Conservation (phyloP, 1,139 yeast species). For the Candida sojae region DNA sequence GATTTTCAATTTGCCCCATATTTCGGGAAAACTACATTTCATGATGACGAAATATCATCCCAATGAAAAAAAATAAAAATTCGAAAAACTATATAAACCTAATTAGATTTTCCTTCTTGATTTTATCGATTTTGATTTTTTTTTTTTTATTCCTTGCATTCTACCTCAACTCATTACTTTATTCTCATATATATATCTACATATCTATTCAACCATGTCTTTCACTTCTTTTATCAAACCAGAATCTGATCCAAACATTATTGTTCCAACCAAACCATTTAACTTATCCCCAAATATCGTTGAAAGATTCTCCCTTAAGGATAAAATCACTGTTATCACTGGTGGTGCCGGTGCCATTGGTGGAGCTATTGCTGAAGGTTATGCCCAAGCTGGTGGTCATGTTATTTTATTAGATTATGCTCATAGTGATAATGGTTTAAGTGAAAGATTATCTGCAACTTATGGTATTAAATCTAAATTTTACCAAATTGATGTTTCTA, state of each 20-base stretch:
- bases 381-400: conserved; percentile 86
- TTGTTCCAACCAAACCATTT: conserved; percentile 27
- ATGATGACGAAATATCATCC: neutral
- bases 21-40: conserved; percentile 2
- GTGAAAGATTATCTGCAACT: conserved; percentile 49
- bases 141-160: neutral
- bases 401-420: conserved; percentile 72
- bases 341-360: conserved; percentile 88
- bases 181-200: too few species aligned
- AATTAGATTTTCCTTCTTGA: neutral
- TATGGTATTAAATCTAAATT: conserved; percentile 66
- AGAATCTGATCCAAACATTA: conserved; percentile 20
- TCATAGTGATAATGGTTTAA: conserved; percentile 38
- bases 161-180: too few species aligned
- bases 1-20: neutral
- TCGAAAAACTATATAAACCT: neutral
- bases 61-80: neutral
- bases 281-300: conserved; percentile 29
- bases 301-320: conserved; percentile 63
- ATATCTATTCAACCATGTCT: neutral
- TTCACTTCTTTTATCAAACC: conserved; percentile 23
- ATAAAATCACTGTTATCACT: conserved; percentile 77
- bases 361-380: conserved; percentile 73
- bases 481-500: conserved; percentile 66
- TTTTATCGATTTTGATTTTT: neutral